Percentiles rank a stretch among this genome's conserved stretches.
These are phyloP conservation scores for Diaporthe vaccinii DNA, from an alignment of 2,329 filamentous ascomycete genomes.

Conservation along the genomic window DNA sequence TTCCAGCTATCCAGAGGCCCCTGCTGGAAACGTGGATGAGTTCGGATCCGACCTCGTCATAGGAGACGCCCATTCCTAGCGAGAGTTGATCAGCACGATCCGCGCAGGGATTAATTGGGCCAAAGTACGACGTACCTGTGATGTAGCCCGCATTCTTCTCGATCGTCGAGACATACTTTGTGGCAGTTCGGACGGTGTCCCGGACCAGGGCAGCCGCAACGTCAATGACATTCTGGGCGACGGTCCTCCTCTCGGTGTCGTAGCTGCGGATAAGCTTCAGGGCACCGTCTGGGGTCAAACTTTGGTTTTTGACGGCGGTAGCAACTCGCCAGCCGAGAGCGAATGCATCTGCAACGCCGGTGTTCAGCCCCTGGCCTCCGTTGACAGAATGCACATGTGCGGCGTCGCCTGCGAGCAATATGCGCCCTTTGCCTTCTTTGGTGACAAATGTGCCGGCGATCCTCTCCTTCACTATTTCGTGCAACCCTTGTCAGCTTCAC, in stretches of 20 bases:
- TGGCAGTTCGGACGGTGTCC: conserved; percentile 58
- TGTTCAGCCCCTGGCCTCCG: conserved; percentile 71
- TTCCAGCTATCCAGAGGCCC: conserved; percentile 55
- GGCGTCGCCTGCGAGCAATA: conserved; percentile 70
- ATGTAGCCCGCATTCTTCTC: conserved; percentile 63
- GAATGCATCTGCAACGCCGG: conserved; percentile 65
- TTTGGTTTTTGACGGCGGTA: conserved; percentile 24
- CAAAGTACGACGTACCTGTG: conserved; percentile 51
- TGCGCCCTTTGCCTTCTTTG: conserved; percentile 56
- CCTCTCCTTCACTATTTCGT: conserved; percentile 54
- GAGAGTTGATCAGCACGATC: conserved; percentile 13
- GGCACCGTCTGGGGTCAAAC: conserved; percentile 43
- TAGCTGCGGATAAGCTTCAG: conserved; percentile 56
- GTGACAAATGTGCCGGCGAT: conserved; percentile 57
- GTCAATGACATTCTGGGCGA: conserved; percentile 60
- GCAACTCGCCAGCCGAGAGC: conserved; percentile 68
- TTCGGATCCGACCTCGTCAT: conserved; percentile 52
- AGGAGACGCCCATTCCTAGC: conserved; percentile 57
- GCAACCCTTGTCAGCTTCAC: conserved; percentile 8
- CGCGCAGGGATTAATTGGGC: not conserved
- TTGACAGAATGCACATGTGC: conserved; percentile 69
- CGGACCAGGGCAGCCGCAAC: conserved; percentile 61
- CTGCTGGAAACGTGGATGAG: conserved; percentile 50
- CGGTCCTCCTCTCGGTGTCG: conserved; percentile 58
- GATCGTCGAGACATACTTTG: conserved; percentile 61